phyloP scores from a whole-genome alignment of 2,329 filamentous ascomycete species.

The Trichophyton schoenleinii region DNA sequence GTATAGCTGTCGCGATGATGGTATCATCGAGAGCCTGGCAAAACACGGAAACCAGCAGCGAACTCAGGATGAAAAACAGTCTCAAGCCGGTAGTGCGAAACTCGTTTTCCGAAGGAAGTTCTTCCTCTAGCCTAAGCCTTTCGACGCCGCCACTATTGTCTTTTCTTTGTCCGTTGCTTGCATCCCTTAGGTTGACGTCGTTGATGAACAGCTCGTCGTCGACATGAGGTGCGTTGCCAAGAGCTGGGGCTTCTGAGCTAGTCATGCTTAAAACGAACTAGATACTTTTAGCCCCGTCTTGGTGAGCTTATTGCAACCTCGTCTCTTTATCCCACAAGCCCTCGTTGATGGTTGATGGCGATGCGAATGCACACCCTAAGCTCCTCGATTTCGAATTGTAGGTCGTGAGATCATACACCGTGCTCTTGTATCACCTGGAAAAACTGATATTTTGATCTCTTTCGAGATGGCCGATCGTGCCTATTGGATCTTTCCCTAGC shows the following conservation, averaged over 20 bases:
- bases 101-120: neutral
- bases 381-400: neutral
- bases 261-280: neutral
- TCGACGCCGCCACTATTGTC: neutral
- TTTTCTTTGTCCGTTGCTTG: neutral
- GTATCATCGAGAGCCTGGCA: constrained; percentile 12
- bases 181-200: neutral
- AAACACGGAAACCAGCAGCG: constrained; percentile 2
- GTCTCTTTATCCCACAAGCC: neutral
- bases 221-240: neutral
- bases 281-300: neutral
- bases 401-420: neutral
- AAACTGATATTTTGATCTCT: too few species aligned
- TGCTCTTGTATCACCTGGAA: neutral
- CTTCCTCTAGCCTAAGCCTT: neutral
- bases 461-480: neutral
- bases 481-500: neutral
- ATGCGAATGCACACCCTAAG: neutral
- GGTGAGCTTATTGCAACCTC: constrained; percentile 3
- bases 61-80: neutral
- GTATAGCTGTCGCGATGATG: constrained; percentile 26
- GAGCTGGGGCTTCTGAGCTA: neutral
- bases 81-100: neutral
- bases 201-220: neutral
- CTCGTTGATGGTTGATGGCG: neutral